A percentile compares a stretch with the other conserved stretches of the same genome.
Evolutionary conservation across 352 stramenopile species (phyloP).

Genomic region (Peronospora destructor): DNA sequence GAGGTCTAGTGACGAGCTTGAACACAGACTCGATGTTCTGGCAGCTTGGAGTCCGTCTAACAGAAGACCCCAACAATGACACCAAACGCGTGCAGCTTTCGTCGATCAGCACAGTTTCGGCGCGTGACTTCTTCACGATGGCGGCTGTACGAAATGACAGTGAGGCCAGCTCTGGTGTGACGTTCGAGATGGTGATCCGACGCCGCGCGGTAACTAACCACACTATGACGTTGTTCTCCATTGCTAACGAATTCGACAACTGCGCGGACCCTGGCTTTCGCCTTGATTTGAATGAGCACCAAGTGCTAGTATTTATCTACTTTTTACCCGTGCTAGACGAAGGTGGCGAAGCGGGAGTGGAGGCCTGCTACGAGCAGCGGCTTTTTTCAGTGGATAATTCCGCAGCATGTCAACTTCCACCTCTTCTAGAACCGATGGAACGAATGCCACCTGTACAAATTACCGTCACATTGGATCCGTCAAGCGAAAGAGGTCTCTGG

Average conservation of each 20-base stretch:
- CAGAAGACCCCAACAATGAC: conserved; percentile 23
- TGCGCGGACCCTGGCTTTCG: conserved; percentile 66
- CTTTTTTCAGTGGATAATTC: conserved; percentile 34
- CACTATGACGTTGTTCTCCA: conserved; percentile 68
- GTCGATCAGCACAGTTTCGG: conserved; percentile 40
- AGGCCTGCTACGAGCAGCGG: conserved; percentile 48
- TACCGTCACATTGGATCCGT: conserved; percentile 45
- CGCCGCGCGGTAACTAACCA: conserved; percentile 28
- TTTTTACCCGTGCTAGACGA: conserved; percentile 42
- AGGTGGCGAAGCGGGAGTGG: conserved; percentile 19
- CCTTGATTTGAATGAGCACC: conserved; percentile 48
- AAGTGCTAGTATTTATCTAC: conserved; percentile 56
- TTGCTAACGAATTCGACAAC: conserved; percentile 51
- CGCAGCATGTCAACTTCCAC: conserved; percentile 31
- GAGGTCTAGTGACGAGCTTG: conserved; percentile 38
- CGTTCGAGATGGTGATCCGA: conserved; percentile 65
- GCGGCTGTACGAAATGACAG: conserved; percentile 22
- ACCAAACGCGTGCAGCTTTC: conserved; percentile 42
- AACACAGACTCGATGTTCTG: conserved; percentile 21
- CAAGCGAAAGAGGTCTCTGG: conserved; percentile 18
- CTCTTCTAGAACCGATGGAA: conserved; percentile 21
- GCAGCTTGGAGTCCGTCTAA: conserved; percentile 44
- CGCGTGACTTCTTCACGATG: conserved; percentile 43
- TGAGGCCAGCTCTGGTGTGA: conserved; percentile 28
- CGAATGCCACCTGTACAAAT: conserved; percentile 53